Conservation (phyloP, 108 stramenopile species). For the Epipyxis sp. region DNA sequence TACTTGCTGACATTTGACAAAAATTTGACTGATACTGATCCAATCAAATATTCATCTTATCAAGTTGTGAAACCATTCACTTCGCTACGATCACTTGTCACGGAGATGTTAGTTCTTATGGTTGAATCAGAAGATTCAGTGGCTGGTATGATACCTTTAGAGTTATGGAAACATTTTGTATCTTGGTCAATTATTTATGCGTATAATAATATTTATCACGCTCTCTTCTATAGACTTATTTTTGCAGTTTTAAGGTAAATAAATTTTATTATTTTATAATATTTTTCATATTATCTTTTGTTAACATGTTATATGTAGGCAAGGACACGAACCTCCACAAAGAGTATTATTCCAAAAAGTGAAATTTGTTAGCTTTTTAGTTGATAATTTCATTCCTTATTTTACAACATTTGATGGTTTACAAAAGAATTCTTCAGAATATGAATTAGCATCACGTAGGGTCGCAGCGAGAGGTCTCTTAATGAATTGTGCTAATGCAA, state of each 20-base stretch:
- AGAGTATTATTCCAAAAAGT: constrained; percentile 22
- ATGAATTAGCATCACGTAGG: neutral
- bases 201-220: constrained; percentile 29
- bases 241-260: constrained; percentile 22
- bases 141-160: neutral
- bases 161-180: constrained; percentile 10
- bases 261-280: neutral
- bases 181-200: constrained; percentile 1
- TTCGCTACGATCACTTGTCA: neutral
- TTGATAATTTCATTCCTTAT: constrained; percentile 22
- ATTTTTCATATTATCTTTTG: neutral
- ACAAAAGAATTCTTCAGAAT: neutral
- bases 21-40: neutral
- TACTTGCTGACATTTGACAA: neutral
- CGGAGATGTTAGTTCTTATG: constrained; percentile 9
- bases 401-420: neutral
- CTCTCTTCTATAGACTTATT: constrained; percentile 17
- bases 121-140: neutral
- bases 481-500: constrained; percentile 28
- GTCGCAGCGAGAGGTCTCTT: constrained; percentile 13
- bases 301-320: neutral
- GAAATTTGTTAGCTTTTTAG: constrained; percentile 3
- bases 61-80: constrained; percentile 10
- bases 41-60: neutral
- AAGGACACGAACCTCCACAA: neutral